Conservation (phyloP, 2,329 filamentous ascomycete species). For the Purpureocillium takamizusanense region DNA sequence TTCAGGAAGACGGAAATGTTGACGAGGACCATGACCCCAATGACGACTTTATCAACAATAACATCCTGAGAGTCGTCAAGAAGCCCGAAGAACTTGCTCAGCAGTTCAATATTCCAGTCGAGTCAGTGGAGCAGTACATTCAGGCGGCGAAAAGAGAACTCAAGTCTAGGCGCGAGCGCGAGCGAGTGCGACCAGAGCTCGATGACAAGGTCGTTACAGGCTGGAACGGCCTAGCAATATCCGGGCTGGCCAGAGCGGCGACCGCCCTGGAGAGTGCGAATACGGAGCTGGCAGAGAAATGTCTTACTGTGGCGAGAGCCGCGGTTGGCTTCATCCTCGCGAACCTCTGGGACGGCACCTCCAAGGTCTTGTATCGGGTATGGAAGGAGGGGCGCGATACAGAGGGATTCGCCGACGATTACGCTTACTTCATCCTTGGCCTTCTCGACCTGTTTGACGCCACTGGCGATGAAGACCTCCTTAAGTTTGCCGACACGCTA, state of each 20-base stretch:
- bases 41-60: slow-evolving; percentile 91
- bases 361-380: slow-evolving; percentile 60
- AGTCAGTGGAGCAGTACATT: slow-evolving; percentile 61
- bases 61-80: slow-evolving; percentile 67
- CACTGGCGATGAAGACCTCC: slow-evolving; percentile 65
- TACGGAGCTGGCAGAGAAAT: slow-evolving; percentile 47
- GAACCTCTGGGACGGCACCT: slow-evolving; percentile 60
- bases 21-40: slow-evolving; percentile 74
- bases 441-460: slow-evolving; percentile 77
- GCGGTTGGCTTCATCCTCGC: slow-evolving; percentile 64
- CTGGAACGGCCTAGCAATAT: slow-evolving; percentile 85
- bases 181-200: slow-evolving; percentile 66
- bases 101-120: slow-evolving; percentile 63
- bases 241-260: slow-evolving; percentile 68
- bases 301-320: slow-evolving; percentile 55
- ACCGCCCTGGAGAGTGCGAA: slow-evolving; percentile 55
- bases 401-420: slow-evolving; percentile 83
- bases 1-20: slow-evolving; percentile 79
- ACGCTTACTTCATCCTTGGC: slow-evolving; percentile 78
- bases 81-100: slow-evolving; percentile 61
- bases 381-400: slow-evolving; percentile 59
- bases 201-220: slow-evolving; percentile 84
- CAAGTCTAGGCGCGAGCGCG: slow-evolving; percentile 59
- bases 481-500: slow-evolving; percentile 73
- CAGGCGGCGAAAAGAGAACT: slow-evolving; percentile 59